Evolutionary conservation across 108 stramenopile species (phyloP).

Genomic region (Pseudonitzschia pungens): DNA sequence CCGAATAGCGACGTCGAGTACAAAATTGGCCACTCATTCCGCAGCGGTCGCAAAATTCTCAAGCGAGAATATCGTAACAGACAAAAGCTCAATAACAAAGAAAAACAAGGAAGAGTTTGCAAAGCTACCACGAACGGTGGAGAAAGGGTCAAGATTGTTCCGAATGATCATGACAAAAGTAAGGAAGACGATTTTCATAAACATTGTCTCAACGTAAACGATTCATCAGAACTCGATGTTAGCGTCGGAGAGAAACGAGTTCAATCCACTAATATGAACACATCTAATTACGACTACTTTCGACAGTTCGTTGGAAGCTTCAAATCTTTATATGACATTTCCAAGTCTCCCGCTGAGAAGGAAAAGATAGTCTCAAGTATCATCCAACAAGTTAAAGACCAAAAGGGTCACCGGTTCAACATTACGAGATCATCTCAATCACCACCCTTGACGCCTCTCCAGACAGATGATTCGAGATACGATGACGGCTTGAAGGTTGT

Average conservation of each 20-base stretch:
- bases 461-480: too few species aligned
- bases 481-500: too few species aligned
- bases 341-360: neutral
- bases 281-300: neutral
- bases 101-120: neutral
- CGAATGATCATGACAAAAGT: neutral
- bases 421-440: too few species aligned
- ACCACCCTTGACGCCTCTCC: too few species aligned
- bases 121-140: neutral
- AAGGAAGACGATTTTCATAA: neutral
- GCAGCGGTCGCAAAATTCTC: neutral
- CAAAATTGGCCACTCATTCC: constrained; percentile 6
- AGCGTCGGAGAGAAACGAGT: neutral
- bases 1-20: neutral
- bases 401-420: neutral
- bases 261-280: neutral
- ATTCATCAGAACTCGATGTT: neutral
- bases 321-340: neutral
- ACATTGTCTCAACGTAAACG: neutral
- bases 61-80: neutral
- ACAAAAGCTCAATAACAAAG: neutral
- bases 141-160: neutral
- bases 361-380: neutral
- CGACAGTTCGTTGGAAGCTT: neutral
- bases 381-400: neutral